phyloP scores from a whole-genome alignment of 1,284 basidiomycete species.

The Microbotryum violaceum region DNA sequence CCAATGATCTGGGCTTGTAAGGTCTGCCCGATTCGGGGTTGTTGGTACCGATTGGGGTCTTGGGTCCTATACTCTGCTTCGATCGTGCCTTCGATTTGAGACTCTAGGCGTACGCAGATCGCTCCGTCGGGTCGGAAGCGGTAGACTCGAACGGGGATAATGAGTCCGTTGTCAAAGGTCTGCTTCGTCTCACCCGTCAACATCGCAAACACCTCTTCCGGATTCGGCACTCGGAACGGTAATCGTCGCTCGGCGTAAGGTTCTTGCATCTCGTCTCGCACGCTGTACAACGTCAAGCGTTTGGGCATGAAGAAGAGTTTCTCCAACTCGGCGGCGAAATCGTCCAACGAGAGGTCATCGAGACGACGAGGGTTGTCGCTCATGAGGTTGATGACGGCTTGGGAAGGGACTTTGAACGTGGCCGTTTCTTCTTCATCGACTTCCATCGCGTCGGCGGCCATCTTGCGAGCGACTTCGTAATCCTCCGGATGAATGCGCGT shows the following conservation, averaged over 20 bases:
- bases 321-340: constrained; percentile 83
- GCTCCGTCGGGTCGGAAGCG: constrained; percentile 50
- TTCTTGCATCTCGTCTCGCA: constrained; percentile 76
- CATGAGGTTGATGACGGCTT: constrained; percentile 73
- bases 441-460: constrained; percentile 95
- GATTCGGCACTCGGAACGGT: constrained; percentile 57
- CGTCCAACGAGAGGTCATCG: constrained; percentile 85
- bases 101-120: constrained; percentile 69
- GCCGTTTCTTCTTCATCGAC: constrained; percentile 79
- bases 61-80: constrained; percentile 56
- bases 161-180: constrained; percentile 69
- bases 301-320: constrained; percentile 70
- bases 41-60: constrained; percentile 47
- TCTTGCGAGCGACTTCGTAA: constrained; percentile 95
- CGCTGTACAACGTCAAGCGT: constrained; percentile 76
- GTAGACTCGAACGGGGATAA: constrained; percentile 69
- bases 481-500: constrained; percentile 97
- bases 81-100: constrained; percentile 82
- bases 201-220: constrained; percentile 87
- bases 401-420: constrained; percentile 68
- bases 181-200: constrained; percentile 82
- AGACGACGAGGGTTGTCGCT: constrained; percentile 76
- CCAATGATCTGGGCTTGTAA: constrained; percentile 73
- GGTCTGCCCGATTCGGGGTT: constrained; percentile 54
- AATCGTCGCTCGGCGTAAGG: constrained; percentile 75